These are phyloP conservation scores for Hypomyces perniciosus DNA, from an alignment of 2,329 filamentous ascomycete species.

Conservation along the genomic window DNA sequence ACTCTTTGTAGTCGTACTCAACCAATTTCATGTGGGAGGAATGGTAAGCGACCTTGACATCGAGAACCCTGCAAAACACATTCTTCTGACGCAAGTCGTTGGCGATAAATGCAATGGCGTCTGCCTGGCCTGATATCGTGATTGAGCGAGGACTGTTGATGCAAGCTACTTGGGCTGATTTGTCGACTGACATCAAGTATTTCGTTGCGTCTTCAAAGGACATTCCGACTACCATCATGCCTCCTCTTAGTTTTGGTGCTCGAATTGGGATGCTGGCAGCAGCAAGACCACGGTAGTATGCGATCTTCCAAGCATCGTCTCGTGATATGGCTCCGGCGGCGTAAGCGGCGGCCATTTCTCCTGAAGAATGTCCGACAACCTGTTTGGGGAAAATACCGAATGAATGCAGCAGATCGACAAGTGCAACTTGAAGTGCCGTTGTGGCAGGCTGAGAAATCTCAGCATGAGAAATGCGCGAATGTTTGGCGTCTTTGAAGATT, in stretches of 20 bases:
- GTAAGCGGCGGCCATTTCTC: slow-evolving; percentile 42
- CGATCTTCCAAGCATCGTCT: slow-evolving; percentile 35
- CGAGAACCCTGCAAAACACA: slow-evolving; percentile 31
- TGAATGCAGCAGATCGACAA: slow-evolving; percentile 34
- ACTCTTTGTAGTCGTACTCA: slow-evolving; percentile 29
- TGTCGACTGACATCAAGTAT: slow-evolving; percentile 20
- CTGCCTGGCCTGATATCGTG: slow-evolving; percentile 37
- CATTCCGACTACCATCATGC: slow-evolving; percentile 38
- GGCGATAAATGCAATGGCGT: slow-evolving; percentile 26
- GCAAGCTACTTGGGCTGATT: slow-evolving; percentile 34
- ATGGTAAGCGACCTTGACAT: slow-evolving; percentile 38
- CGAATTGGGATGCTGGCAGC: slow-evolving; percentile 25
- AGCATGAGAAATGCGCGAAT: slow-evolving; percentile 28
- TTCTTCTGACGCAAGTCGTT: slow-evolving; percentile 25
- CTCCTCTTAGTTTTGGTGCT: slow-evolving; percentile 26
- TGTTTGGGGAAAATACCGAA: slow-evolving; percentile 27
- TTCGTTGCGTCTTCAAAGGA: slow-evolving; percentile 21
- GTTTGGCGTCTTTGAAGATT: slow-evolving; percentile 22
- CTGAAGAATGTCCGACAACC: slow-evolving; percentile 42
- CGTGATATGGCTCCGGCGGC: slow-evolving; percentile 31
- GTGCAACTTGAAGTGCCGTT: slow-evolving; percentile 37
- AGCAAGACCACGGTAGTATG: slow-evolving; percentile 36
- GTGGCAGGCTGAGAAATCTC: slow-evolving; percentile 36
- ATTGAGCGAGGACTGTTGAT: slow-evolving; percentile 39
- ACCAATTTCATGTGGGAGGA: slow-evolving; percentile 38